Percentiles rank a stretch among this genome's conserved stretches.
These are phyloP conservation scores for Chlamydomonas sp. DNA, from an alignment of 139 green algal species.

Conservation along the genomic window DNA sequence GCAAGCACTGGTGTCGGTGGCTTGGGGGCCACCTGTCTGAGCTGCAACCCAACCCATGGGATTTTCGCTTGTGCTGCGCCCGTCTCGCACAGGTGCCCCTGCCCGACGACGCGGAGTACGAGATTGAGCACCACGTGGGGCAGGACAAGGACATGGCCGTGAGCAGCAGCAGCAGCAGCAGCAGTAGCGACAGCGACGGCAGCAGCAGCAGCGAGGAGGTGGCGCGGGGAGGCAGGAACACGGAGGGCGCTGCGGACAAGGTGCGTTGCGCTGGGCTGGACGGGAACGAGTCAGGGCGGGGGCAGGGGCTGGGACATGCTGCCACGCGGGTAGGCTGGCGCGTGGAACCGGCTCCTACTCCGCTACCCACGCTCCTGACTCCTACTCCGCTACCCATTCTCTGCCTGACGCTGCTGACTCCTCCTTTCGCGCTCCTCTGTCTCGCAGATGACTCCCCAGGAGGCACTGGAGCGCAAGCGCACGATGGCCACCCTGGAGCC, in stretches of 20 bases:
- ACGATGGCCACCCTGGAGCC: conserved; percentile 31
- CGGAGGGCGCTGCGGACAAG: conserved; percentile 22
- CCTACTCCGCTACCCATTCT: too few relatives aligned
- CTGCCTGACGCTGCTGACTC: too few relatives aligned
- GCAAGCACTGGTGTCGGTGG: too few relatives aligned
- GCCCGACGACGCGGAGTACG: conserved; percentile 30
- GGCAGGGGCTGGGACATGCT: too few relatives aligned
- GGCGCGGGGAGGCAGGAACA: conserved; percentile 8
- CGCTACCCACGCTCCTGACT: too few relatives aligned
- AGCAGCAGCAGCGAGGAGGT: not conserved
- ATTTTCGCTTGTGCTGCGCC: not conserved
- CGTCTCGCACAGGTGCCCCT: conserved; percentile 11
- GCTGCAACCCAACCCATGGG: not conserved
- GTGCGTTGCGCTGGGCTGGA: not conserved
- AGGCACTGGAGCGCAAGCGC: conserved; percentile 28
- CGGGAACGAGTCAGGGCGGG: too few relatives aligned
- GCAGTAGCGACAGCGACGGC: conserved; percentile 5
- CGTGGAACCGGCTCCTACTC: too few relatives aligned
- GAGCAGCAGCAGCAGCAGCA: not conserved
- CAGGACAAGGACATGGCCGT: conserved; percentile 38
- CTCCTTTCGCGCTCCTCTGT: not conserved
- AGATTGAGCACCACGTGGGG: conserved; percentile 28
- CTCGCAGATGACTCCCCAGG: conserved; percentile 23
- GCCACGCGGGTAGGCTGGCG: too few relatives aligned
- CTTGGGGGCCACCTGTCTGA: too few relatives aligned